These are phyloP conservation scores for Tetrastigma voinierianum DNA, from an alignment of 164 flowering plant species.

Conservation along the genomic window DNA sequence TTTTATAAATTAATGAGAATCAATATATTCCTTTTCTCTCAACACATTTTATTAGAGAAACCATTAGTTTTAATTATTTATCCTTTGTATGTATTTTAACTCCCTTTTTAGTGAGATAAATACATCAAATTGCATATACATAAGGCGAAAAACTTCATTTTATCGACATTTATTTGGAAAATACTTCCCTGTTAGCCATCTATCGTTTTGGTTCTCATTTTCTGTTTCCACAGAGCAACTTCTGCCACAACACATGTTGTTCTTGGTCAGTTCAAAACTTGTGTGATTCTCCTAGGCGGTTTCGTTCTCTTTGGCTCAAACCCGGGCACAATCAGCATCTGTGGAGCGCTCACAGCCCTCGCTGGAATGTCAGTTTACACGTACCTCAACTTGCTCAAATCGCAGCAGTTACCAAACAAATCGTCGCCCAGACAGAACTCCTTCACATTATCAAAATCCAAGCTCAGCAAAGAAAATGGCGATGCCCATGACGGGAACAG, in stretches of 20 bases:
- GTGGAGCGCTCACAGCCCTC: slow-evolving; percentile 65
- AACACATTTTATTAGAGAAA: too few relatives aligned
- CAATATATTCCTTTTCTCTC: too few relatives aligned
- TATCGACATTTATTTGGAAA: too few relatives aligned
- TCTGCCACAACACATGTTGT: slow-evolving; percentile 92
- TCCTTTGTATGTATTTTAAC: too few relatives aligned
- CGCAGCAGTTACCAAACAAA: slow-evolving; percentile 33
- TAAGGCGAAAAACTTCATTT: too few relatives aligned
- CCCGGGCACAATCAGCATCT: slow-evolving; percentile 64
- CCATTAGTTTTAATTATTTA: too few relatives aligned
- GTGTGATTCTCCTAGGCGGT: slow-evolving; percentile 87
- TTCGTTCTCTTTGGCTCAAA: slow-evolving; percentile 72
- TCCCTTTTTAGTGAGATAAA: too few relatives aligned
- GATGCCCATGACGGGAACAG: slow-evolving; percentile 38
- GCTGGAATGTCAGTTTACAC: slow-evolving; percentile 70
- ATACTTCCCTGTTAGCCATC: not conserved
- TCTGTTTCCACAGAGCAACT: slow-evolving; percentile 63
- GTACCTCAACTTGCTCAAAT: slow-evolving; percentile 44
- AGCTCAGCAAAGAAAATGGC: slow-evolving; percentile 63
- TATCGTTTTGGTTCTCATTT: not conserved
- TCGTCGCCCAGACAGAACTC: slow-evolving; percentile 35
- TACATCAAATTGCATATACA: too few relatives aligned
- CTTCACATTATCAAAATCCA: slow-evolving; percentile 44
- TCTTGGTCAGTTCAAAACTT: slow-evolving; percentile 98
- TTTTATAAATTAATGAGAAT: too few relatives aligned